phyloP scores from a whole-genome alignment of 2,329 filamentous ascomycete species.

The Penicillium corylophilum region DNA sequence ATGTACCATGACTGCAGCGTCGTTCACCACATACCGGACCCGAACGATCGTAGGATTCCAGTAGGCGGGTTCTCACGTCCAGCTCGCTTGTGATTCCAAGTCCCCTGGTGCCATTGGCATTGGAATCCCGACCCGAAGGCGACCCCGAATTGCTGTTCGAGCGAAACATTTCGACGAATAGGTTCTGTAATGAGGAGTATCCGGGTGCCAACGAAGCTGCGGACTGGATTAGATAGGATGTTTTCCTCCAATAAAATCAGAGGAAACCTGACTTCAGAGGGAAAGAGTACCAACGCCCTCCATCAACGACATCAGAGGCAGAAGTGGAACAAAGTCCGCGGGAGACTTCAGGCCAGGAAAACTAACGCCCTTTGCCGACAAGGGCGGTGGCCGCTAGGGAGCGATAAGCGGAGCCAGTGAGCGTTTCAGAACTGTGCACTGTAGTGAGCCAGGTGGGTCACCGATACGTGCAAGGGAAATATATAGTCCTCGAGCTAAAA shows the following conservation, averaged over 20 bases:
- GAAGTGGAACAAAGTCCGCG: neutral
- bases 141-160: conserved; percentile 13
- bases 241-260: conserved; percentile 3
- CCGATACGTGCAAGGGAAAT: neutral
- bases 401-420: conserved; percentile 20
- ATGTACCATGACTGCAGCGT: conserved; percentile 70
- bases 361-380: conserved; percentile 11
- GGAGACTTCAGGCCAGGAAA: conserved; percentile 1
- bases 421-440: neutral
- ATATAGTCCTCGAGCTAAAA: neutral
- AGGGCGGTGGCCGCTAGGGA: conserved; percentile 25
- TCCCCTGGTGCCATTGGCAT: conserved; percentile 1
- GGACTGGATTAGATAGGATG: conserved; percentile 31
- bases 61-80: conserved; percentile 37
- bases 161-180: conserved; percentile 33
- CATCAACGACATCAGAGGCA: conserved; percentile 8
- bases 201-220: conserved; percentile 19
- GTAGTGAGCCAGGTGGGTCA: neutral
- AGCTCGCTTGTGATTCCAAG: conserved; percentile 20
- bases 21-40: conserved; percentile 41
- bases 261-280: neutral
- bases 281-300: neutral
- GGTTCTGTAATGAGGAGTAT: conserved; percentile 31
- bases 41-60: conserved; percentile 40
- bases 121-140: conserved; percentile 7